Conservation (phyloP, 306 rosid species). For the cucumber (Cucumis sativus) region DNA sequence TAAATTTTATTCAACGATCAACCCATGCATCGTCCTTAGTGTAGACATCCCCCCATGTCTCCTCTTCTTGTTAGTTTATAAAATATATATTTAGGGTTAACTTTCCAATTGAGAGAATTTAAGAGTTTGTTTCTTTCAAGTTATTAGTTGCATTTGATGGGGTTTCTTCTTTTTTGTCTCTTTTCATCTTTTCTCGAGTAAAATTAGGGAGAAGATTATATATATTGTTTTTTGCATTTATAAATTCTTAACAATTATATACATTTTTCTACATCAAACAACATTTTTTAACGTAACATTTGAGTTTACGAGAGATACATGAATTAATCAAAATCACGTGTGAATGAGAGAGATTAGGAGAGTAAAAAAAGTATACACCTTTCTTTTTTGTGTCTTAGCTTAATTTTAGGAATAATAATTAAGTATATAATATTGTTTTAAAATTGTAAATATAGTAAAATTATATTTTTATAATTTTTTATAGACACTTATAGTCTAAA, state of each 20-base stretch:
- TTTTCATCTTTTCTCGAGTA: background rate
- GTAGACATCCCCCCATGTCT: conserved; percentile 3
- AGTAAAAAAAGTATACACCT: too few relatives aligned
- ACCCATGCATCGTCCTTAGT: conserved; percentile 3
- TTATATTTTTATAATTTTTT: too few relatives aligned
- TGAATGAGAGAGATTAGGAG: too few relatives aligned
- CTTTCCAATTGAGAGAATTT: background rate
- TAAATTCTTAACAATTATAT: background rate
- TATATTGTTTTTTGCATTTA: background rate
- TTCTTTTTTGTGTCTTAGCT: too few relatives aligned
- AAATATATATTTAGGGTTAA: background rate
- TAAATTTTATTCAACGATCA: background rate
- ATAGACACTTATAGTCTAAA: too few relatives aligned
- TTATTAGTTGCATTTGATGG: background rate
- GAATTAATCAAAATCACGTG: too few relatives aligned
- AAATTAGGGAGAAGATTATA: background rate
- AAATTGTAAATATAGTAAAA: too few relatives aligned
- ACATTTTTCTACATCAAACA: too few relatives aligned
- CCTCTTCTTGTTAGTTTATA: background rate
- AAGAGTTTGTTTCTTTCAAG: background rate
- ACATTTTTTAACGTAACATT: too few relatives aligned
- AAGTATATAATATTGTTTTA: too few relatives aligned
- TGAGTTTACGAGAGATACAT: too few relatives aligned
- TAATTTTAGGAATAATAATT: too few relatives aligned
- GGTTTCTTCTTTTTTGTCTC: background rate